phyloP scores from a whole-genome alignment of 208 protist genomes.

The Leishmania turanica region DNA sequence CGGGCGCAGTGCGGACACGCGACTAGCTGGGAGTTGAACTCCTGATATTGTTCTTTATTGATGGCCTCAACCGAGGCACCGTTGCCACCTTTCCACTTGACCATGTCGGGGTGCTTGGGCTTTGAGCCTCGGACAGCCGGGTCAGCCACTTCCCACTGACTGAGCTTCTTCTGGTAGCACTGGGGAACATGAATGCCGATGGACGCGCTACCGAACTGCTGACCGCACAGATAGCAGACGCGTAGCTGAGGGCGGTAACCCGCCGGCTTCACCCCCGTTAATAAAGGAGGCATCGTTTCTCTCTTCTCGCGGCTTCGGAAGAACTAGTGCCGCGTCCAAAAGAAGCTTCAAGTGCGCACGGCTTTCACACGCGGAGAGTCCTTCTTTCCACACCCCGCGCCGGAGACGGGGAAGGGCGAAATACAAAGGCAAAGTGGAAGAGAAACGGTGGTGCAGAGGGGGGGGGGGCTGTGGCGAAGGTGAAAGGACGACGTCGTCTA shows the following conservation, averaged over 20 bases:
- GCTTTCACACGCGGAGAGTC: not conserved
- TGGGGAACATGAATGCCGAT: constrained; percentile 92
- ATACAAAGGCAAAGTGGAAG: not conserved
- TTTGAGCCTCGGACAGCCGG: constrained; percentile 63
- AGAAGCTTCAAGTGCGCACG: not conserved
- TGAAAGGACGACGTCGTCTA: no score
- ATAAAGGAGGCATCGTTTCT: not conserved
- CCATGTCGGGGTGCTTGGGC: constrained; percentile 78
- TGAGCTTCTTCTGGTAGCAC: constrained; percentile 88
- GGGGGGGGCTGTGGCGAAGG: not conserved
- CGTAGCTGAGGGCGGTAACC: constrained; percentile 53
- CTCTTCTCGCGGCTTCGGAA: no score
- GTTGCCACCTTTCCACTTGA: constrained; percentile 62
- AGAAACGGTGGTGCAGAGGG: not conserved
- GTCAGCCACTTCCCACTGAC: constrained; percentile 75
- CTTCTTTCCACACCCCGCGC: no score
- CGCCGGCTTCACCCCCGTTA: not conserved
- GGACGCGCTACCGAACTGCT: constrained; percentile 89
- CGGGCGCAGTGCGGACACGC: constrained; percentile 85
- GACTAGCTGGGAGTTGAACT: constrained; percentile 81
- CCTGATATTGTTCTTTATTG: constrained; percentile 80
- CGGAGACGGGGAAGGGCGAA: not conserved
- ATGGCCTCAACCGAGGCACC: constrained; percentile 43
- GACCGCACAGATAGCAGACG: constrained; percentile 89
- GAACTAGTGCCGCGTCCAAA: not conserved